Conservation (phyloP, 352 stramenopile species). For the Globisporangium apiculatum region DNA sequence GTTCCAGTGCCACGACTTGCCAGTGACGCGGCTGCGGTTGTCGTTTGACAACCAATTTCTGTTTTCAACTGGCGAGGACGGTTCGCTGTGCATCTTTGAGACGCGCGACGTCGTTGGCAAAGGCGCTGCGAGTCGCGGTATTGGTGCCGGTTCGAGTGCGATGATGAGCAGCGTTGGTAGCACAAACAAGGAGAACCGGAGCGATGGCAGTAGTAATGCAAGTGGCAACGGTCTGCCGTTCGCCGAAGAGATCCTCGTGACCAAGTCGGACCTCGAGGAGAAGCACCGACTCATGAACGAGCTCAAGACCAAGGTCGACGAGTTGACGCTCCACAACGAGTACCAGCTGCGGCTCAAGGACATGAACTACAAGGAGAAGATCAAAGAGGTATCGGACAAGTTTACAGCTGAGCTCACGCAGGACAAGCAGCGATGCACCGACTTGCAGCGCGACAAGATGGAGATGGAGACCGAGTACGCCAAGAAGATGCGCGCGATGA, state of each 20-base stretch:
- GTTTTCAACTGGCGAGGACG: slow-evolving; percentile 91
- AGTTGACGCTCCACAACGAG: slow-evolving; percentile 92
- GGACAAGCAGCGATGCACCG: slow-evolving; percentile 86
- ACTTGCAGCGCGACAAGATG: slow-evolving; percentile 87
- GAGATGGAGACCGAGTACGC: slow-evolving; percentile 90
- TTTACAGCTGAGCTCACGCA: slow-evolving; percentile 92
- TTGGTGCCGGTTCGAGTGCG: slow-evolving; percentile 16
- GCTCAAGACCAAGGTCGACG: slow-evolving; percentile 92
- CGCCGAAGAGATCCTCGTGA: slow-evolving; percentile 91
- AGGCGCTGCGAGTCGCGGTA: slow-evolving; percentile 25
- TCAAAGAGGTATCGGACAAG: slow-evolving; percentile 93
- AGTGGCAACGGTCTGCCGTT: slow-evolving; percentile 67
- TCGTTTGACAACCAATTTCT: slow-evolving; percentile 89
- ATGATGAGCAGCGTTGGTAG: slow-evolving; percentile 23
- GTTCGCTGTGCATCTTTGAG: slow-evolving; percentile 89
- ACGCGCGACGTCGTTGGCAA: slow-evolving; percentile 54
- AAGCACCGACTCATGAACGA: slow-evolving; percentile 90
- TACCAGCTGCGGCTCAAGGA: slow-evolving; percentile 94
- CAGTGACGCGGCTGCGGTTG: slow-evolving; percentile 61
- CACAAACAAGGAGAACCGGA: slow-evolving; percentile 17
- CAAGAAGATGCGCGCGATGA: slow-evolving; percentile 89
- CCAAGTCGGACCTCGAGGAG: slow-evolving; percentile 91
- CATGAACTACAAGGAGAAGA: slow-evolving; percentile 95
- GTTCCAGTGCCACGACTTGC: slow-evolving; percentile 77
- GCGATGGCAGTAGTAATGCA: slow-evolving; percentile 18